Evolutionary conservation across 2,329 filamentous ascomycete genomes (phyloP), one percentile per base, ranked within the genome.

Genomic region (Penicillium sp.): DNA sequence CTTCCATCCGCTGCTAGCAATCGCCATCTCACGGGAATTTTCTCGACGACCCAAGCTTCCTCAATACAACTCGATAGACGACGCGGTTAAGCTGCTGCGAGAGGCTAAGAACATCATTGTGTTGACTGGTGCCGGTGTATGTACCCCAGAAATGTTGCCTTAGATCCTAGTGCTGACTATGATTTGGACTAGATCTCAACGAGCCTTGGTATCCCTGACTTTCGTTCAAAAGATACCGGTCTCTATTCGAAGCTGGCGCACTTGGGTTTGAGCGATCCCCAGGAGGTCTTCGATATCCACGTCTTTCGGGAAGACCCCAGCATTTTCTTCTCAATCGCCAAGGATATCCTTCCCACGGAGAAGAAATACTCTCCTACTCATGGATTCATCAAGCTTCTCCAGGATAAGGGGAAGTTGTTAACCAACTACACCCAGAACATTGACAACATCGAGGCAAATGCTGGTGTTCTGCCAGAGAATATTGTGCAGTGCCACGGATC

Each of bases 391-490:
- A 83, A 84, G 29, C 79, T 96, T 61, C 80, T 98, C 31, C 88
- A 98, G 70, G 81, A 92, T 59, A 87, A 90, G 69, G 84, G 82
- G 57, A 95, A 95, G 70, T 81, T 98, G 6, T 81, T 96, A 52
- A 97, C 91, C 37, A 96, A 97, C 73, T 98, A 96, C 75, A 95
- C 93, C 0, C 93, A 98, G 68, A 98, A 98, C 70, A 97, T 98
- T 64, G 93, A 98, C 75, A 96, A 96, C 61, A 83, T 96, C 44
- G 92, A 98, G 70, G 81, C 84, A 53, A 84, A 88, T 63, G 92
- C 92, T 0, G 93, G 93, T 20, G 88, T 98, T 52, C 72, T 77
- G 20, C 79, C 82, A 1, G 84, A 88, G 29, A 95, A 93, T 65
- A 79, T 97, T 15, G 86, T 98, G 25, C 92, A 98, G 71, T 97